Percentiles rank a stretch among this genome's conserved stretches.
These are phyloP conservation scores for Rhizophora mangle DNA, from an alignment of 345 rosid species.

Conservation along the genomic window DNA sequence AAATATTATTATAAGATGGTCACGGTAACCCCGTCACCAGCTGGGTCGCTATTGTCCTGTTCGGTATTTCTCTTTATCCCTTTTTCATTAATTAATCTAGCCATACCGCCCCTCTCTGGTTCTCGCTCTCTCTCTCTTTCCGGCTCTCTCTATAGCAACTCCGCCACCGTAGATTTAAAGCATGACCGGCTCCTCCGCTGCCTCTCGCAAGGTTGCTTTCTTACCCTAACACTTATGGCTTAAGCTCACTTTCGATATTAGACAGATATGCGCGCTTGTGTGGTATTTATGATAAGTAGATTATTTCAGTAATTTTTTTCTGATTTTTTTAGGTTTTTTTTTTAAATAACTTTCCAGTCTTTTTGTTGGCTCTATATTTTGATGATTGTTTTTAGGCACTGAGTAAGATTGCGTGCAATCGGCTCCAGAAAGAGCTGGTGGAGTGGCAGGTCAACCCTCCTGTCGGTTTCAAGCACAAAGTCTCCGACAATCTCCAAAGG, in stretches of 20 bases:
- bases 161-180: background rate
- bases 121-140: background rate
- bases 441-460: conserved; percentile 99
- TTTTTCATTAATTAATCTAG: background rate
- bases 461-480: conserved; percentile 77
- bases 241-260: too few relatives aligned
- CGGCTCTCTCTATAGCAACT: background rate
- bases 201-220: conserved; percentile 59
- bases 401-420: conserved; percentile 90
- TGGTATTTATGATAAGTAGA: too few relatives aligned
- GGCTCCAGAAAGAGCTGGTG: conserved; percentile 91
- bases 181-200: conserved; percentile 85
- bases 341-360: background rate
- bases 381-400: conserved; percentile 41
- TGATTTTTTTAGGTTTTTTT: background rate
- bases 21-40: background rate
- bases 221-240: too few relatives aligned
- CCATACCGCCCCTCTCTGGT: background rate
- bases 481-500: conserved; percentile 95
- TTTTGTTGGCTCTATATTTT: background rate
- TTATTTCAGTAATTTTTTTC: background rate
- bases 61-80: conserved; percentile 16
- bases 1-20: background rate
- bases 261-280: too few relatives aligned
- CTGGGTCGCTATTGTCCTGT: background rate